A percentile compares a stretch with the other conserved stretches of the same genome.
phyloP scores from a whole-genome alignment of 78 protist genomes.

The Mastigamoeba balamuthi region DNA sequence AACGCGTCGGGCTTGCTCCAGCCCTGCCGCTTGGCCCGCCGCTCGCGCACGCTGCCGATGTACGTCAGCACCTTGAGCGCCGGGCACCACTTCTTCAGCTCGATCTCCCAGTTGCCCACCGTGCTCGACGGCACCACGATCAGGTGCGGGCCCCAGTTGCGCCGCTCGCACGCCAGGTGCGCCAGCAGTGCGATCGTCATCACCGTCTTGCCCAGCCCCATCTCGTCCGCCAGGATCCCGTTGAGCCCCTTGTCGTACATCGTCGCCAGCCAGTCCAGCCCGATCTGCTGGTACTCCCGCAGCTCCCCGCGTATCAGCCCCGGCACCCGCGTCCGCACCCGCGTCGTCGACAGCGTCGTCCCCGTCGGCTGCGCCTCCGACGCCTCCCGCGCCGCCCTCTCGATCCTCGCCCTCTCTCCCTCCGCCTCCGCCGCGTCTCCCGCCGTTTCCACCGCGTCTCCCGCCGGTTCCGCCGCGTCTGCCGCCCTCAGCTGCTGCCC shows the following conservation, averaged over 20 bases:
- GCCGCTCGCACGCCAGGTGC: conserved; percentile 67
- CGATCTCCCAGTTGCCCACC: conserved; percentile 86
- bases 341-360: conserved; percentile 49
- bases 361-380: conserved; percentile 60
- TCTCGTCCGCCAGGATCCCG: conserved; percentile 93
- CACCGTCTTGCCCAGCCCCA: conserved; percentile 90
- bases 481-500: background rate
- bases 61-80: conserved; percentile 81
- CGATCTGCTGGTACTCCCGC: conserved; percentile 87
- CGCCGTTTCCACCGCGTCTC: background rate
- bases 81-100: conserved; percentile 84
- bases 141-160: conserved; percentile 89
- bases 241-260: conserved; percentile 73
- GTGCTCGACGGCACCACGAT: conserved; percentile 82
- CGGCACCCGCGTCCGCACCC: conserved; percentile 65
- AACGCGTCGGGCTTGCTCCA: conserved; percentile 74
- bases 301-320: conserved; percentile 38
- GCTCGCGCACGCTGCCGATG: conserved; percentile 70
- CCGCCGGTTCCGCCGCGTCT: background rate
- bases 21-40: conserved; percentile 71
- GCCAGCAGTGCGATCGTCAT: conserved; percentile 86
- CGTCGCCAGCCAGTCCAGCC: conserved; percentile 81
- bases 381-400: background rate
- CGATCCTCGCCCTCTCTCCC: background rate
- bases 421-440: background rate